Percentiles rank a stretch among this genome's conserved stretches.
phyloP scores from a whole-genome alignment of 441 rosid species.

The Jatropha multifida region DNA sequence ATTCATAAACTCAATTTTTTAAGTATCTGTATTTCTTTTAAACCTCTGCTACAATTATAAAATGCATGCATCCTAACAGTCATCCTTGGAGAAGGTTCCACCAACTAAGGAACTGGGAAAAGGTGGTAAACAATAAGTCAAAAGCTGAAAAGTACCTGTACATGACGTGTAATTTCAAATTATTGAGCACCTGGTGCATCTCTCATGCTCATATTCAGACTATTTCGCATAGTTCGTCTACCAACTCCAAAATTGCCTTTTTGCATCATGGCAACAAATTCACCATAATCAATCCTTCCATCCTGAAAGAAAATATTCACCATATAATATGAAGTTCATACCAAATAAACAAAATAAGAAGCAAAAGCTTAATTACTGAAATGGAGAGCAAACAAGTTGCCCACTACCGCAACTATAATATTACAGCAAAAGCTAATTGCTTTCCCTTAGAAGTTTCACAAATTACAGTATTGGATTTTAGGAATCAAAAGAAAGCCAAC shows the following conservation, averaged over 20 bases:
- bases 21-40: no score
- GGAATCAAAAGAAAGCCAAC: background rate
- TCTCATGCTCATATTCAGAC: constrained; percentile 90
- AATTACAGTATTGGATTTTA: background rate
- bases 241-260: constrained; percentile 92
- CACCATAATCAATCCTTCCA: constrained; percentile 92
- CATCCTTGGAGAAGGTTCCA: no score
- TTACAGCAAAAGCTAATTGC: background rate
- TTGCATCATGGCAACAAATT: constrained; percentile 98
- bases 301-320: constrained; percentile 49
- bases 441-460: background rate
- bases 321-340: background rate
- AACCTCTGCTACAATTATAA: no score
- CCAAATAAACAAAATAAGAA: background rate
- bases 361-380: background rate
- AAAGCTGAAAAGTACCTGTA: constrained; percentile 33
- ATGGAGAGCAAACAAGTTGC: background rate
- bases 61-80: no score
- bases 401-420: background rate
- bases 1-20: no score
- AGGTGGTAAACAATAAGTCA: background rate
- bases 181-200: constrained; percentile 53
- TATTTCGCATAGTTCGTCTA: constrained; percentile 90
- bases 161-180: constrained; percentile 22
- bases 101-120: no score